Evolutionary conservation across 768 basidiomycete genomes (phyloP), one percentile per base, ranked within the genome.

Genomic region (Neoboletus magnificus): DNA sequence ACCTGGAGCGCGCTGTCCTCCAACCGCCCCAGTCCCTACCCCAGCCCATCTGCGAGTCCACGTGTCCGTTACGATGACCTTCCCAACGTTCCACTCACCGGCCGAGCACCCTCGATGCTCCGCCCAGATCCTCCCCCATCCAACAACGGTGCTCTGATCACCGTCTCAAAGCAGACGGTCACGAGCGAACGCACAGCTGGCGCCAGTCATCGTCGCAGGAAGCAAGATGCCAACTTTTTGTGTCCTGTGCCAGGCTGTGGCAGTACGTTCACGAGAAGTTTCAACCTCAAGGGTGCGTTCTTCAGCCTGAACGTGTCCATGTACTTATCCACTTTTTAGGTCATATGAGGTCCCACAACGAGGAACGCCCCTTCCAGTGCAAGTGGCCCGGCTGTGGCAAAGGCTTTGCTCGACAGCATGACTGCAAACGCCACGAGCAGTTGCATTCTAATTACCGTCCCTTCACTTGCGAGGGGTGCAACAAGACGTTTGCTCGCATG

Each of bases 351-450:
- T 93, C 91, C 15, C 95, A 97, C 65, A 93, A 90, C 57, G 94
- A 95, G 70, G 93, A 96, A 72, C 87, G 93, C 58, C 94, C 94
- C 32, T 98, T 93, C 79, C 84, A 88, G 70, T 98, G 94, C 75
- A 87, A 90, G 64, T 96, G 93, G 86, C 91, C 92, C 1, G 93
- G 92, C 23, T 98, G 94, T 66, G 87, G 86, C 27, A 96, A 97
- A 73, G 92, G 94, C 23, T 95, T 97, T 59, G 94, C 91, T 27
- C 74, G 94, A 53, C 92, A 96, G 69, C 95, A 97, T 66, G 95
- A 98, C 70, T 97, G 95, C 74, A 98, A 96, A 69, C 83, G 94
- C 3, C 96, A 98, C 64, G 95, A 97, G 71, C 89, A 94, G 61
- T 78, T 98, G 40, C 95, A 98, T 69, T 86, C 91, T 55, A 95